Conservation (phyloP, 352 stramenopile species). For the Phytopythium sindhum region DNA sequence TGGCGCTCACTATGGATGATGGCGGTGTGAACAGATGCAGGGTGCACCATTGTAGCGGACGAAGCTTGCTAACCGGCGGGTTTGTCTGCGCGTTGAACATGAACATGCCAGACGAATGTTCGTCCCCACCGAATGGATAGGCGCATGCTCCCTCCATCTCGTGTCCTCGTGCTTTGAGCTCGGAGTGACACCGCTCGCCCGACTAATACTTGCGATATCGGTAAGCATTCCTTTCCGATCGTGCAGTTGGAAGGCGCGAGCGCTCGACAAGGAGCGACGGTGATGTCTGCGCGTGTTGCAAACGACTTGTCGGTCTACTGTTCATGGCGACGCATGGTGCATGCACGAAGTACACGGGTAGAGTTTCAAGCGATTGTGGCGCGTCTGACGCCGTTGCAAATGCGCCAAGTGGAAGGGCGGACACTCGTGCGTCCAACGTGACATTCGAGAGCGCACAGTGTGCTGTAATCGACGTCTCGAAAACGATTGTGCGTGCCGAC, state of each 20-base stretch:
- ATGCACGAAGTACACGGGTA: not conserved
- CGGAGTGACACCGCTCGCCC: not conserved
- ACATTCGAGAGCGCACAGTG: not conserved
- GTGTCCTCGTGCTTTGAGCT: not conserved
- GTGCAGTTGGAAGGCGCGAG: not conserved
- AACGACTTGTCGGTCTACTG: not conserved
- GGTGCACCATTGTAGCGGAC: no score
- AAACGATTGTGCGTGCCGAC: not conserved
- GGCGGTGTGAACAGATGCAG: no score
- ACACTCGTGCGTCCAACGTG: not conserved
- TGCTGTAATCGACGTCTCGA: not conserved
- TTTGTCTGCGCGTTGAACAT: not conserved
- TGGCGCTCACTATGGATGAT: no score
- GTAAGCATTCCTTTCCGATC: constrained; percentile 5
- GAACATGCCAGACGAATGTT: not conserved
- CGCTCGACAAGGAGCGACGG: not conserved
- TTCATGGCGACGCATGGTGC: not conserved
- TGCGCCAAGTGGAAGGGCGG: not conserved
- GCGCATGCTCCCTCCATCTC: not conserved
- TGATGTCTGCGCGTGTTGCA: no score
- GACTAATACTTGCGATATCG: constrained; percentile 1
- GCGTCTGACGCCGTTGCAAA: constrained; percentile 1
- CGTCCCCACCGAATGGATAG: constrained; percentile 5
- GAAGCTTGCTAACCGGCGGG: not conserved
- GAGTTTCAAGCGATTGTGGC: not conserved